Percentiles rank a stretch among this genome's conserved stretches.
Conservation (phyloP, 169 alveolate genomes). For the Amoebophrya sp. region DNA sequence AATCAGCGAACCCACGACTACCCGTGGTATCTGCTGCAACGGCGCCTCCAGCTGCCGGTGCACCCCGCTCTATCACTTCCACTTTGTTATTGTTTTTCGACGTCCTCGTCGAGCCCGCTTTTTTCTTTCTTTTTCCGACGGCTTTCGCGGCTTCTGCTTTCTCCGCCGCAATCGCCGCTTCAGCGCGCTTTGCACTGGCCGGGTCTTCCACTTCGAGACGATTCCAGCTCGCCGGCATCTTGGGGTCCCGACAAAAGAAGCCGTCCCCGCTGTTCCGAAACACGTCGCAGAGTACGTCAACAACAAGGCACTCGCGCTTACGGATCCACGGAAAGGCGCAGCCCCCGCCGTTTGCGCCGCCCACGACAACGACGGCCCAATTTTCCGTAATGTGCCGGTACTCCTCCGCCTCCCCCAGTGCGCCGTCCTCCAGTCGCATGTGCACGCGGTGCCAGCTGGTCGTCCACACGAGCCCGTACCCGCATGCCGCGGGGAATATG, state of each 20-base stretch:
- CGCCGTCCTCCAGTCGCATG: conserved; percentile 3
- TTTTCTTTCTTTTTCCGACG: no score
- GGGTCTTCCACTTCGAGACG: no score
- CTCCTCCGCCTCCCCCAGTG: neutral
- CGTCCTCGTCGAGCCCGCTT: no score
- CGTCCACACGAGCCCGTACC: neutral
- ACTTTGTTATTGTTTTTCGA: no score
- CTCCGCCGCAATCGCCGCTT: no score
- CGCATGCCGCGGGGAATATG: neutral
- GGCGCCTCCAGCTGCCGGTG: no score
- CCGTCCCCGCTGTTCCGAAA: neutral
- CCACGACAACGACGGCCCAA: neutral
- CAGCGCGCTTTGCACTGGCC: no score
- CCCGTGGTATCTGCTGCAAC: no score
- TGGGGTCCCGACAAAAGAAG: neutral
- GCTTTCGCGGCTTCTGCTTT: no score
- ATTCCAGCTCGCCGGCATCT: neutral
- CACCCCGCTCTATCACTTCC: no score
- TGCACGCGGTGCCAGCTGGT: neutral
- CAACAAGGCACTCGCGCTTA: neutral
- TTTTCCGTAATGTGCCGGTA: neutral
- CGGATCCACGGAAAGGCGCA: neutral
- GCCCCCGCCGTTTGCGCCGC: neutral
- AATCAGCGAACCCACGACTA: no score
- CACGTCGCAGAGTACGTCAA: neutral